Conservation (phyloP, 2,329 filamentous ascomycete genomes). For the Fusarium ambrosium region DNA sequence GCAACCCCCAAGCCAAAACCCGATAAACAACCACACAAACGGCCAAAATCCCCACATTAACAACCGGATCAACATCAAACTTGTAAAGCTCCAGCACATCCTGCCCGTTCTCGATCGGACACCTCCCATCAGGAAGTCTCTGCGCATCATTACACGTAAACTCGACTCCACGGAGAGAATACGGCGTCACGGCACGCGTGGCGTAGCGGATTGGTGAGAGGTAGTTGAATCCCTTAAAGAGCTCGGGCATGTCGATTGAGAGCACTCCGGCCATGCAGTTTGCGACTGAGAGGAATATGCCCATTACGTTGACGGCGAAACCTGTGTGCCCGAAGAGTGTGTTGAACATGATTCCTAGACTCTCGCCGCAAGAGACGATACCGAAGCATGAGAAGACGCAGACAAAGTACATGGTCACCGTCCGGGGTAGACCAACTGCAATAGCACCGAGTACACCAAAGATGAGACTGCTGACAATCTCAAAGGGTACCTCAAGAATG, state of each 20-base stretch:
- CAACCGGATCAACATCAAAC: slow-evolving; percentile 70
- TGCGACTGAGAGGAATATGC: slow-evolving; percentile 76
- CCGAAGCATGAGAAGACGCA: slow-evolving; percentile 78
- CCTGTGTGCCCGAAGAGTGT: slow-evolving; percentile 80
- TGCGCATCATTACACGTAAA: slow-evolving; percentile 76
- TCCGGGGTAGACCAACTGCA: slow-evolving; percentile 74
- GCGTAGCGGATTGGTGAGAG: slow-evolving; percentile 79
- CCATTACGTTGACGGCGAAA: slow-evolving; percentile 81
- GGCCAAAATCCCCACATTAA: slow-evolving; percentile 74
- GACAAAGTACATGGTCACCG: slow-evolving; percentile 75
- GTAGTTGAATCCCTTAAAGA: slow-evolving; percentile 78
- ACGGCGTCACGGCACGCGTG: slow-evolving; percentile 75
- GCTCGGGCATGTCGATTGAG: slow-evolving; percentile 75
- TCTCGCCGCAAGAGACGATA: slow-evolving; percentile 81
- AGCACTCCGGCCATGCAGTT: slow-evolving; percentile 80
- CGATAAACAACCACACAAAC: slow-evolving; percentile 76
- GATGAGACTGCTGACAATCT: slow-evolving; percentile 73
- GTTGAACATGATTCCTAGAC: slow-evolving; percentile 84
- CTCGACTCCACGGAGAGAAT: slow-evolving; percentile 69
- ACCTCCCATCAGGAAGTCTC: slow-evolving; percentile 70
- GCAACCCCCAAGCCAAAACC: slow-evolving; percentile 70
- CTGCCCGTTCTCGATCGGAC: slow-evolving; percentile 74
- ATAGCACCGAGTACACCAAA: slow-evolving; percentile 75
- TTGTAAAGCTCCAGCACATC: slow-evolving; percentile 77
- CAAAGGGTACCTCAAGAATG: slow-evolving; percentile 78